phyloP scores from a whole-genome alignment of 163 green algal species.

The Chlorella variabilis region DNA sequence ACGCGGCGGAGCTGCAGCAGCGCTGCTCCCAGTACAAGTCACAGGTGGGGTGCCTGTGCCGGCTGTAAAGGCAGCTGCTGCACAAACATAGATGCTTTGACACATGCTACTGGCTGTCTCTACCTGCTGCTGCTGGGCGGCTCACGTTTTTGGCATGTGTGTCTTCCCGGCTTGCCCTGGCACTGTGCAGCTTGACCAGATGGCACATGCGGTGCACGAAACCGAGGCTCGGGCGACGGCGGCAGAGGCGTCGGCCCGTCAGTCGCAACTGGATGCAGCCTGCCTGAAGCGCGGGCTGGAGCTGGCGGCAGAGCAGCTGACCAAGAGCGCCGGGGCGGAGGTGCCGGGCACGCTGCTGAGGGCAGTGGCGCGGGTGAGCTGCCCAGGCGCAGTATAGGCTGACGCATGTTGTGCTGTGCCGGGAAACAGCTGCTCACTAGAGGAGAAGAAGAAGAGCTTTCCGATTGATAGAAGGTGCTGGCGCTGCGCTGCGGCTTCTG shows the following conservation, averaged over 20 bases:
- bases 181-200: not conserved
- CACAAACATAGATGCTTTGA: too few species aligned
- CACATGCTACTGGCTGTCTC: too few species aligned
- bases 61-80: not conserved
- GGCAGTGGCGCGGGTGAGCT: constrained; percentile 32
- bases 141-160: not conserved
- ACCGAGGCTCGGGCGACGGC: constrained; percentile 18
- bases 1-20: constrained; percentile 27
- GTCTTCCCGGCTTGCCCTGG: too few species aligned
- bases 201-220: constrained; percentile 16
- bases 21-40: constrained; percentile 12
- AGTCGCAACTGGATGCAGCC: constrained; percentile 6
- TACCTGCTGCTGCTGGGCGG: too few species aligned
- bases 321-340: constrained; percentile 22
- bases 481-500: too few species aligned
- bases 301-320: constrained; percentile 50
- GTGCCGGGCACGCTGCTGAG: constrained; percentile 40
- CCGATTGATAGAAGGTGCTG: too few species aligned
- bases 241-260: constrained; percentile 1
- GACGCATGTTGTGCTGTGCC: not conserved
- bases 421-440: too few species aligned
- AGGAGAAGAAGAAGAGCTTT: too few species aligned
- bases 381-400: not conserved
- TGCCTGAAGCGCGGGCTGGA: constrained; percentile 44
- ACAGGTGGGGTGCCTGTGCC: not conserved